phyloP scores from a whole-genome alignment of 345 rosid species.

The Moricandia arvensis region DNA sequence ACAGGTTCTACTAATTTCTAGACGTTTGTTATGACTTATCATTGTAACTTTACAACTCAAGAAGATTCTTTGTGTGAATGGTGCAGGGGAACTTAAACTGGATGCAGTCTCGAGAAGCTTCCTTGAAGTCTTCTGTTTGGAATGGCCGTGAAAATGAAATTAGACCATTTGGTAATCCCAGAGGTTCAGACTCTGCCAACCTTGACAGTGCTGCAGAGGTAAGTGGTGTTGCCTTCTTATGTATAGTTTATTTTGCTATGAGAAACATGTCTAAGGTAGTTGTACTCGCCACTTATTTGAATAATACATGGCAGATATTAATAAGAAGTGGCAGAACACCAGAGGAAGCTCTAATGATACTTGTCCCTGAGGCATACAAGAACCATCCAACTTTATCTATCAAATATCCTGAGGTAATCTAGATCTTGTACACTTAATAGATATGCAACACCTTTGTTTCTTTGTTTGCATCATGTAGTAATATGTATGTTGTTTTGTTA shows the following conservation, averaged over 20 bases:
- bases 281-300: no score
- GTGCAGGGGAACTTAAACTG: slow-evolving; percentile 95
- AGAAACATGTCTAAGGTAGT: no score
- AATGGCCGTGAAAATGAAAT: slow-evolving; percentile 92
- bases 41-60: background rate
- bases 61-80: background rate
- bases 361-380: slow-evolving; percentile 98
- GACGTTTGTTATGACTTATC: background rate
- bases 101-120: slow-evolving; percentile 98
- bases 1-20: slow-evolving; percentile 54
- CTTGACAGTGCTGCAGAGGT: slow-evolving; percentile 99
- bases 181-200: slow-evolving; percentile 96
- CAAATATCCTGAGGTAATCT: slow-evolving; percentile 87
- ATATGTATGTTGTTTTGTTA: background rate
- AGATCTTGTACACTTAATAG: background rate
- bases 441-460: background rate
- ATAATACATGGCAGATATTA: no score
- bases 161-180: slow-evolving; percentile 91
- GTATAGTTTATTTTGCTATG: background rate
- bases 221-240: slow-evolving; percentile 32
- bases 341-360: slow-evolving; percentile 96
- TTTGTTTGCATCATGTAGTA: background rate
- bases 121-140: slow-evolving; percentile 93
- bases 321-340: slow-evolving; percentile 90
- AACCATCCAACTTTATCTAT: slow-evolving; percentile 83